Evolutionary conservation across 2,329 filamentous ascomycete genomes (phyloP).

Genomic region (Epichloe brachyelytri): DNA sequence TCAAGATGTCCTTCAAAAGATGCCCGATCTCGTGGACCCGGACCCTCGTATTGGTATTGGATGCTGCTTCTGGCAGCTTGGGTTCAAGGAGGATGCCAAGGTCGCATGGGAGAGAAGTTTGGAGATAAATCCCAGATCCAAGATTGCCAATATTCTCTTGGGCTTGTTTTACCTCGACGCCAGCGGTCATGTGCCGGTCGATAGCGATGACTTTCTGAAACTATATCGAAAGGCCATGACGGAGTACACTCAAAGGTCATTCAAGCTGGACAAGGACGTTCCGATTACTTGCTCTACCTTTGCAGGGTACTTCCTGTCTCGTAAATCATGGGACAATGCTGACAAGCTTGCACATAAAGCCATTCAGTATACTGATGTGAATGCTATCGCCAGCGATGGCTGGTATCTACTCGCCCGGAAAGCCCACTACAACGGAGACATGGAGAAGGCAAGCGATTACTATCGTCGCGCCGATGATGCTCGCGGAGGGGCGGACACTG

Average conservation of each 20-base stretch:
- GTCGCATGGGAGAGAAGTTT: constrained; percentile 79
- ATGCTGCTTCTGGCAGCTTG: constrained; percentile 93
- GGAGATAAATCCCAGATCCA: constrained; percentile 70
- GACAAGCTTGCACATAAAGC: constrained; percentile 83
- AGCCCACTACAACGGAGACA: constrained; percentile 70
- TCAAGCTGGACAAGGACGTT: constrained; percentile 84
- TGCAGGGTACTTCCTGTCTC: constrained; percentile 75
- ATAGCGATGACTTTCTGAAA: constrained; percentile 70
- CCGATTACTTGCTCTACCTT: constrained; percentile 86
- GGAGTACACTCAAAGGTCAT: constrained; percentile 83
- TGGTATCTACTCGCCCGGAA: constrained; percentile 93
- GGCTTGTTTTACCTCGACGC: constrained; percentile 82
- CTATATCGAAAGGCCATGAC: constrained; percentile 92
- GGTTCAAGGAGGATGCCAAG: constrained; percentile 86
- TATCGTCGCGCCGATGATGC: constrained; percentile 87
- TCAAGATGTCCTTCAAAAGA: constrained; percentile 74
- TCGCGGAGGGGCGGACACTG: constrained; percentile 77
- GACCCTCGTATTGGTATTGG: constrained; percentile 94
- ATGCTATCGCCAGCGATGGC: constrained; percentile 90
- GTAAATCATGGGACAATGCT: constrained; percentile 68
- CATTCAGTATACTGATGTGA: constrained; percentile 91
- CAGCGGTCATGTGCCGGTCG: constrained; percentile 69
- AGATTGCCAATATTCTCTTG: constrained; percentile 79
- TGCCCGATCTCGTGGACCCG: constrained; percentile 79
- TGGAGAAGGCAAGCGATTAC: constrained; percentile 65